These are phyloP conservation scores for Salix viminalis DNA, from an alignment of 345 rosid species.

Conservation along the genomic window DNA sequence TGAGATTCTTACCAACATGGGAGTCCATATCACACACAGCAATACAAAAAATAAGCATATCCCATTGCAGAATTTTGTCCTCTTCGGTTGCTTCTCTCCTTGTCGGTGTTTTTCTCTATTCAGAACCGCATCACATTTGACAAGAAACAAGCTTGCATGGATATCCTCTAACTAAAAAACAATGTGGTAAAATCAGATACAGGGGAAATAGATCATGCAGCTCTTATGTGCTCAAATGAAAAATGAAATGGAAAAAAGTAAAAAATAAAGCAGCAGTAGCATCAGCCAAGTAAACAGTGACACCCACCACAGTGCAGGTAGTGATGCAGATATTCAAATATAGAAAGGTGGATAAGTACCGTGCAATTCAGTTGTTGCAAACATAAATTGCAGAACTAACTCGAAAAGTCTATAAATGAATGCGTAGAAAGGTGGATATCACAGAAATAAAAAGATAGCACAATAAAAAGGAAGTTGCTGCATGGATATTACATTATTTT, in stretches of 20 bases:
- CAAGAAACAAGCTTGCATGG: constrained; percentile 46
- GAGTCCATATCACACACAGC: constrained; percentile 46
- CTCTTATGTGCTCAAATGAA: neutral
- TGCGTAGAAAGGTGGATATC: too few species aligned
- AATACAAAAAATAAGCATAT: constrained; percentile 39
- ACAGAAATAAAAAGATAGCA: too few species aligned
- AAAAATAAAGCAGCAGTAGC: neutral
- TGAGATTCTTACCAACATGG: constrained; percentile 40
- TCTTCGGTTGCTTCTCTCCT: constrained; percentile 41
- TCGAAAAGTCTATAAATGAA: too few species aligned
- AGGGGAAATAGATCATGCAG: neutral
- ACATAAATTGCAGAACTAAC: too few species aligned
- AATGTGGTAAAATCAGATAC: constrained; percentile 10
- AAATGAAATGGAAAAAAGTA: neutral
- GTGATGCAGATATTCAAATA: too few species aligned
- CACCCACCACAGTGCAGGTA: neutral
- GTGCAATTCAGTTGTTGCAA: too few species aligned
- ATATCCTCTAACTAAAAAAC: constrained; percentile 41
- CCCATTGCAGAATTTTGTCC: constrained; percentile 43
- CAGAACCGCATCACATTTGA: constrained; percentile 37
- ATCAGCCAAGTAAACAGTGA: neutral
- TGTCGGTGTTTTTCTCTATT: constrained; percentile 36
- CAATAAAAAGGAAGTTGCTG: too few species aligned
- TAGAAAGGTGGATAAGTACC: too few species aligned
- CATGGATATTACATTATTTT: too few species aligned